Evolutionary conservation across 306 rosid genomes (phyloP).

Genomic region (Quercus suber): DNA sequence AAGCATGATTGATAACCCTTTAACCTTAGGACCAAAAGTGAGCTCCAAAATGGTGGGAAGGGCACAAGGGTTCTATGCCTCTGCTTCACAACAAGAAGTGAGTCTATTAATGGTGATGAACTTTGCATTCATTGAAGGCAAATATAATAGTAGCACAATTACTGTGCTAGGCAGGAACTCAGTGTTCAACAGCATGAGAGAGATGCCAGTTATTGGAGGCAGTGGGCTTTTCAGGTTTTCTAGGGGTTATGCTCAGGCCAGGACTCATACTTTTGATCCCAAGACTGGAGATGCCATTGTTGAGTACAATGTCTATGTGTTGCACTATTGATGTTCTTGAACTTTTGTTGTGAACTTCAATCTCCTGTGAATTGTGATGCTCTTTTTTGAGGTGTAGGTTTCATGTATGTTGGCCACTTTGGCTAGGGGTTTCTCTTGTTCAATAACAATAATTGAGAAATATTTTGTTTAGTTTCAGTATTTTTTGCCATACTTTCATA

Average conservation of each 20-base stretch:
- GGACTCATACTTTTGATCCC: background rate
- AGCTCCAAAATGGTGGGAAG: constrained; percentile 41
- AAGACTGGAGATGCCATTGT: constrained; percentile 1
- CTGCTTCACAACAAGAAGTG: constrained; percentile 7
- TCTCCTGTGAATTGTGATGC: background rate
- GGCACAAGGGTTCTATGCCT: constrained; percentile 27
- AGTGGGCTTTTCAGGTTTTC: constrained; percentile 30
- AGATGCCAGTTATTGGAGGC: constrained; percentile 30
- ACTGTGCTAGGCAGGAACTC: constrained; percentile 13
- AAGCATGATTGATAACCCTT: constrained; percentile 36
- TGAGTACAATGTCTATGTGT: constrained; percentile 22
- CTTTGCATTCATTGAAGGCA: constrained; percentile 13
- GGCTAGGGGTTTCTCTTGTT: background rate
- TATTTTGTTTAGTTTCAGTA: no score
- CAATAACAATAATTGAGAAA: no score
- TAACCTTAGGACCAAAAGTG: constrained; percentile 38
- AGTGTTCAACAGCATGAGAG: constrained; percentile 2
- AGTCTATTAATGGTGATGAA: constrained; percentile 19
- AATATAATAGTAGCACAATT: constrained; percentile 17
- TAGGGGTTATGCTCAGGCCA: constrained; percentile 17
- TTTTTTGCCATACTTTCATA: no score
- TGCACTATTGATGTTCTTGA: constrained; percentile 1
- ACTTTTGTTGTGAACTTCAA: background rate
- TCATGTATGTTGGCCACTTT: background rate
- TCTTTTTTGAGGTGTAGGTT: background rate